Conservation (phyloP, 345 rosid genomes). For the Erucastrum elatum region DNA sequence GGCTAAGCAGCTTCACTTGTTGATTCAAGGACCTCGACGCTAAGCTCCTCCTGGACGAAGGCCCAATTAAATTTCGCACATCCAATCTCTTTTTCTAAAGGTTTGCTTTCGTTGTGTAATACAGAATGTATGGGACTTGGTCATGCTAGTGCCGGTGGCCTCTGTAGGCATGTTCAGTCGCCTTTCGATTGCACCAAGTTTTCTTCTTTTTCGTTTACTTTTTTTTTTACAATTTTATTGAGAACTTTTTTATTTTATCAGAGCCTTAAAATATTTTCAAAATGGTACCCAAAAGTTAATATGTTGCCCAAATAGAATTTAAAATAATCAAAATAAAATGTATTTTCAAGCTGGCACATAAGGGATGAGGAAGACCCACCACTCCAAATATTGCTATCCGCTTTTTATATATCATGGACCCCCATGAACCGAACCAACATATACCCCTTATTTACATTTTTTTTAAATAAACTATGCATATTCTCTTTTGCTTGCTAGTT, state of each 20-base stretch:
- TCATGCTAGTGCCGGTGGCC: slow-evolving; percentile 1
- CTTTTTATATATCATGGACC: too few relatives aligned
- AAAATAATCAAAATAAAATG: neutral
- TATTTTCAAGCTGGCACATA: slow-evolving; percentile 9
- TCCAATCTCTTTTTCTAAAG: neutral
- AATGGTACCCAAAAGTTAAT: neutral
- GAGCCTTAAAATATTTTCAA: neutral
- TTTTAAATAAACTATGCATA: too few relatives aligned
- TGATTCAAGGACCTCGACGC: too few relatives aligned
- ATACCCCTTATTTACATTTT: too few relatives aligned
- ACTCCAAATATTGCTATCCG: too few relatives aligned
- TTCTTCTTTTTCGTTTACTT: neutral
- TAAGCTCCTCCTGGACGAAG: too few relatives aligned
- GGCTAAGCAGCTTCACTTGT: too few relatives aligned
- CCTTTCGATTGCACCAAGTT: neutral
- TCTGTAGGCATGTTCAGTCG: neutral
- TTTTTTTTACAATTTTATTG: neutral
- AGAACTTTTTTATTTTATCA: neutral
- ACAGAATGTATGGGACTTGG: slow-evolving; percentile 8
- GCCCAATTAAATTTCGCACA: too few relatives aligned
- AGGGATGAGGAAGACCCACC: too few relatives aligned
- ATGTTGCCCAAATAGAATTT: neutral
- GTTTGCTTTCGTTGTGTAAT: neutral
- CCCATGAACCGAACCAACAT: too few relatives aligned
- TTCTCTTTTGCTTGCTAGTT: too few relatives aligned